Conservation (phyloP, 2,329 filamentous ascomycete species). For the Cladosporium sp. region DNA sequence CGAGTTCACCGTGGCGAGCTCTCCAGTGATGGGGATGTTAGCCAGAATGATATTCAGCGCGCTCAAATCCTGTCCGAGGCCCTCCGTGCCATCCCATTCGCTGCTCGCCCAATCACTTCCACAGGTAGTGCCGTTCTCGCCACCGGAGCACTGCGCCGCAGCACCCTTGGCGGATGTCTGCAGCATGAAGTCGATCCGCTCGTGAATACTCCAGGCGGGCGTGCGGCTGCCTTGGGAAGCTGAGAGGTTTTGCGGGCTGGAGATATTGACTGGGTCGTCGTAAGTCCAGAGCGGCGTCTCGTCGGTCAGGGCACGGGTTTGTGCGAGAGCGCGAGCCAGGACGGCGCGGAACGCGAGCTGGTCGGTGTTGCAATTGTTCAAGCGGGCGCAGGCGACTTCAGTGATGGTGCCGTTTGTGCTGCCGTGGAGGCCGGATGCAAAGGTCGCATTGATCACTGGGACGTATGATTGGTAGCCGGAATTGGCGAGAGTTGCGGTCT, state of each 20-base stretch:
- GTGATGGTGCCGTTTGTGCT: conserved; percentile 53
- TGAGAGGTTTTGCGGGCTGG: conserved; percentile 35
- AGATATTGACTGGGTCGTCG: conserved; percentile 11
- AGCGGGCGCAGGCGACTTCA: conserved; percentile 63
- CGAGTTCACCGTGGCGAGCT: conserved; percentile 10
- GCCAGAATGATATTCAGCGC: conserved; percentile 48
- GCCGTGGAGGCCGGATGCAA: conserved; percentile 49
- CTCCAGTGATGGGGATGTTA: conserved; percentile 25
- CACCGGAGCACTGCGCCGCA: conserved; percentile 49
- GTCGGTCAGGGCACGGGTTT: conserved; percentile 23
- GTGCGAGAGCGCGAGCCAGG: conserved; percentile 43
- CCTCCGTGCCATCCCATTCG: conserved; percentile 40
- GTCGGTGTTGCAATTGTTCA: conserved; percentile 61
- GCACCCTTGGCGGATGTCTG: conserved; percentile 49
- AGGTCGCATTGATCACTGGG: conserved; percentile 15
- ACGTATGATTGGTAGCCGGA: conserved; percentile 23
- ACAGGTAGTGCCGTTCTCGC: conserved; percentile 37
- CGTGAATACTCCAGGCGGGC: not conserved
- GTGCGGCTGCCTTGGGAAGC: conserved; percentile 6
- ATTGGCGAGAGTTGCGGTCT: conserved; percentile 6
- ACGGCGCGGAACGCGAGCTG: conserved; percentile 71
- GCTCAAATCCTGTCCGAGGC: conserved; percentile 53
- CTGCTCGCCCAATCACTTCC: conserved; percentile 38
- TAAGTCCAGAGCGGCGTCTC: conserved; percentile 17
- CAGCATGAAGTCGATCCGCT: conserved; percentile 17